phyloP scores from a whole-genome alignment of 2,329 filamentous ascomycete species.

The Phyllosticta citriasiana region DNA sequence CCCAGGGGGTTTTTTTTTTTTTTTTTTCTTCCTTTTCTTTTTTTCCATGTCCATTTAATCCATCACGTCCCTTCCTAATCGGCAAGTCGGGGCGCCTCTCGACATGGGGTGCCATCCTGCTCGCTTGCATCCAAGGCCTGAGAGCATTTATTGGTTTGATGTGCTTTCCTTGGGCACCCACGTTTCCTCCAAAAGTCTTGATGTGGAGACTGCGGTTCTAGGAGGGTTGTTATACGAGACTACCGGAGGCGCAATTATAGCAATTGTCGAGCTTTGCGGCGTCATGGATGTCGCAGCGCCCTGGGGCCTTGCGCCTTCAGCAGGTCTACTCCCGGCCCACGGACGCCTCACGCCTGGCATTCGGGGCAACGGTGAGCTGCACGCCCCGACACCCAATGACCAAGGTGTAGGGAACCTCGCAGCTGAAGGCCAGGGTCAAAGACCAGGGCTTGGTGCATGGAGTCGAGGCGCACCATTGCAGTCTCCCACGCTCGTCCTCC shows the following conservation, averaged over 20 bases:
- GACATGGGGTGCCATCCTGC: conserved; percentile 3
- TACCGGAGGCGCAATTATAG: background rate
- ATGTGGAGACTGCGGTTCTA: background rate
- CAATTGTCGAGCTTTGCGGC: background rate
- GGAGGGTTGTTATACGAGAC: background rate
- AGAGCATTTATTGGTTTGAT: conserved; percentile 10
- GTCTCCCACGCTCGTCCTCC: background rate
- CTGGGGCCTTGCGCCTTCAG: background rate
- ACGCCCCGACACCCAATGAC: background rate
- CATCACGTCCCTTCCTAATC: background rate
- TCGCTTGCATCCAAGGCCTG: background rate
- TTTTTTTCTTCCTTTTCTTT: background rate
- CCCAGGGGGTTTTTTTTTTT: background rate
- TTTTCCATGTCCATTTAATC: background rate
- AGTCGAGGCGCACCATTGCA: background rate
- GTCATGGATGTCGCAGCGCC: background rate
- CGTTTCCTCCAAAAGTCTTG: background rate
- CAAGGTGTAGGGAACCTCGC: background rate
- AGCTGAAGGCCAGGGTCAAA: background rate
- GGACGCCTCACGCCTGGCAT: background rate
- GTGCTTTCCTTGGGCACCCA: background rate
- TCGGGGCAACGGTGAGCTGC: background rate
- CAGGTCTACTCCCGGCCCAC: background rate
- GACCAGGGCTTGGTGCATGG: background rate
- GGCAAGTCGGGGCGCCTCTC: conserved; percentile 1